A percentile compares a stretch with the other conserved stretches of the same genome.
Conservation (phyloP, 73 alveolate genomes). For the Tetrahymena thermophila region DNA sequence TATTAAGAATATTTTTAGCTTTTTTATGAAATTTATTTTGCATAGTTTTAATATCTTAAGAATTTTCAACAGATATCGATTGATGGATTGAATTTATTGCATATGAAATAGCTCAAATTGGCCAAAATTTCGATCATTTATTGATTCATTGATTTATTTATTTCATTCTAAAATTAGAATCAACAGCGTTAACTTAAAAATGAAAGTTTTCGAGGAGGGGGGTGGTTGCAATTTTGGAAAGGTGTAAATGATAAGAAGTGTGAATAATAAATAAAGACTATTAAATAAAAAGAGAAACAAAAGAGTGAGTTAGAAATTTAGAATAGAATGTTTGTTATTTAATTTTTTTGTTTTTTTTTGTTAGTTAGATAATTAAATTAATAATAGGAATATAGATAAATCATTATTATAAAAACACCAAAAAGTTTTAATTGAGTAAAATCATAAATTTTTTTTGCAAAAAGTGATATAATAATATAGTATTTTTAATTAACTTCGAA, state of each 20-base stretch:
- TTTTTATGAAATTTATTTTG: too few species aligned
- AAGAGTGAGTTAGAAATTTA: neutral
- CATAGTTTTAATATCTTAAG: too few species aligned
- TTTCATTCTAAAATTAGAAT: neutral
- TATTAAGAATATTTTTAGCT: too few species aligned
- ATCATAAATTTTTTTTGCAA: neutral
- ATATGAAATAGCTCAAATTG: too few species aligned
- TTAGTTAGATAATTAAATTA: too few species aligned
- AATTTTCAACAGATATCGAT: too few species aligned
- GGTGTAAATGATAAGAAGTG: neutral
- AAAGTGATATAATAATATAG: neutral
- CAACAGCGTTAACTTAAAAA: neutral
- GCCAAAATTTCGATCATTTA: too few species aligned
- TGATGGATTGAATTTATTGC: too few species aligned
- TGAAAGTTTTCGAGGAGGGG: neutral
- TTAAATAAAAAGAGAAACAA: neutral
- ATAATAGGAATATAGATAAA: neutral
- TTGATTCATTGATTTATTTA: too few species aligned
- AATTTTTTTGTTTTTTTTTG: neutral
- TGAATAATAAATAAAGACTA: neutral
- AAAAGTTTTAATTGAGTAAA: neutral
- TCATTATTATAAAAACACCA: neutral
- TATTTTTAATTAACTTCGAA: neutral
- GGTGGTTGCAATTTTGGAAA: neutral
- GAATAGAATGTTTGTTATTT: neutral